phyloP scores from a whole-genome alignment of 306 rosid genomes.

The Acacia melanoxylon region DNA sequence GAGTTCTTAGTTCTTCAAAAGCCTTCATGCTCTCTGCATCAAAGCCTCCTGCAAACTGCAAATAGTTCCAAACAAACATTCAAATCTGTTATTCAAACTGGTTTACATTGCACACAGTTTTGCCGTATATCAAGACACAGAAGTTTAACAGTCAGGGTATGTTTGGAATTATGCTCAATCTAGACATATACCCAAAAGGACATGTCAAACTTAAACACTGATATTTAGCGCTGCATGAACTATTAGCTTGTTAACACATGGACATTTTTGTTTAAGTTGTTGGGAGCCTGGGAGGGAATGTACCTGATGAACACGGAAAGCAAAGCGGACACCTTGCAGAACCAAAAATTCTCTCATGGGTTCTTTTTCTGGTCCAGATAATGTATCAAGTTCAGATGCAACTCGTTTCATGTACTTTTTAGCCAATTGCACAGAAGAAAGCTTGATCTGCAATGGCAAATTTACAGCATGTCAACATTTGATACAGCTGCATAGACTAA shows the following conservation, averaged over 20 bases:
- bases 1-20: constrained; percentile 82
- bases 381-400: constrained; percentile 70
- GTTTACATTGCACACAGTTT: neutral
- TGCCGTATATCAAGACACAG: neutral
- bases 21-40: constrained; percentile 90
- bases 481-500: neutral
- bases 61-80: constrained; percentile 29
- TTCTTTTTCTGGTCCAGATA: constrained; percentile 70
- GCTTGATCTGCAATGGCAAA: constrained; percentile 68
- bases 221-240: neutral
- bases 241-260: neutral
- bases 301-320: constrained; percentile 96
- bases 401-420: constrained; percentile 87
- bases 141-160: neutral
- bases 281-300: neutral
- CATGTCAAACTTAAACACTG: neutral
- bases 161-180: neutral
- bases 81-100: constrained; percentile 2
- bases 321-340: constrained; percentile 88
- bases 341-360: constrained; percentile 73
- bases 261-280: neutral
- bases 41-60: constrained; percentile 91
- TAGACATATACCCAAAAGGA: neutral
- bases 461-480: constrained; percentile 10
- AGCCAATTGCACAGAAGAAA: constrained; percentile 82